These are phyloP conservation scores for Ophiosphaerella narmari DNA, from an alignment of 2,329 filamentous ascomycete genomes.

Conservation along the genomic window DNA sequence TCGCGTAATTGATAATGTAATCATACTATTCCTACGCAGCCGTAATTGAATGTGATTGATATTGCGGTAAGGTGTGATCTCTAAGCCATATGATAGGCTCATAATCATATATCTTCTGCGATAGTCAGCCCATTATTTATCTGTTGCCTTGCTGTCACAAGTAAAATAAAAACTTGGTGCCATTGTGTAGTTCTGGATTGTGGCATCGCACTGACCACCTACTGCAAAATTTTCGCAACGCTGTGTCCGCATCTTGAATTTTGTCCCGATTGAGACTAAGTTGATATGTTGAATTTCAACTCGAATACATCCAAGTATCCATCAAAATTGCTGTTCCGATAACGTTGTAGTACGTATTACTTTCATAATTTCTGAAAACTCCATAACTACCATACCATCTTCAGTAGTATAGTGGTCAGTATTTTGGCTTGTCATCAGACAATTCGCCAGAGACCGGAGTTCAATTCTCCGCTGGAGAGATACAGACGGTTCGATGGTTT, in stretches of 20 bases:
- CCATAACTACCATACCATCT: background rate
- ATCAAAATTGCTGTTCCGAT: background rate
- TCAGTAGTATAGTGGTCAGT: conserved; percentile 11
- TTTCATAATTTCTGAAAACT: background rate
- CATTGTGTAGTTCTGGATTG: background rate
- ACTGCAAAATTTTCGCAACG: background rate
- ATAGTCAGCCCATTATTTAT: no score
- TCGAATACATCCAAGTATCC: no score
- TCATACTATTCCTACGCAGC: no score
- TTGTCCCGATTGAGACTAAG: no score
- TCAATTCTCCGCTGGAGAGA: conserved; percentile 8
- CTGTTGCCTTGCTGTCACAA: background rate
- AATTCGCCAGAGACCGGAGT: conserved; percentile 9
- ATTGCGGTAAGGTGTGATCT: no score
- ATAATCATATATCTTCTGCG: no score
- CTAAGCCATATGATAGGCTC: no score
- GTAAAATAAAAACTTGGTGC: background rate
- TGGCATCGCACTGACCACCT: background rate
- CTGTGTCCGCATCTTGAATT: no score
- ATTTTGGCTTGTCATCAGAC: conserved; percentile 7
- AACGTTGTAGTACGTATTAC: background rate
- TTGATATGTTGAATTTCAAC: no score
- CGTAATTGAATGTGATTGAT: background rate
- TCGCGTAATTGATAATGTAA: background rate
- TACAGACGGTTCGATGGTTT: background rate